Base-by-base conservation (phyloP, 2,329 filamentous ascomycete species). In the Neonectria hederae region DNA sequence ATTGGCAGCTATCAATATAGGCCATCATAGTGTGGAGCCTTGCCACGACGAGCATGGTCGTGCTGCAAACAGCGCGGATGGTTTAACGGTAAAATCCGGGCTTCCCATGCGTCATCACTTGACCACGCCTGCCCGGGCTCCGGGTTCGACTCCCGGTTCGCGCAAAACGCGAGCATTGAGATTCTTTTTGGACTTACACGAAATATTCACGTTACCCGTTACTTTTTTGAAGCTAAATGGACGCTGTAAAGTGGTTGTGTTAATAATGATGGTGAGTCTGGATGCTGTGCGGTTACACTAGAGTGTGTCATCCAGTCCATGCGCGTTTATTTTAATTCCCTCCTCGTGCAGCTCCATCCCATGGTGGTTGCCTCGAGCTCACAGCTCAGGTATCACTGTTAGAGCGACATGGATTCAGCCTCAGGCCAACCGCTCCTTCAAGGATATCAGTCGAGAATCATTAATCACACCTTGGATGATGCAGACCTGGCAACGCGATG, bases 41-140 rank as follows among this genome's bases (percentile, higher is more conserved):
- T 62, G 63, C 64, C 62, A 67, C 46, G 58, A 60, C 30, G 24
- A 63, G 62, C 59, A 65, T 59, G 57, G 62, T 58, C 19, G 43
- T 60, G 54, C 57, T 26, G 63, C 65, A 56, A 58, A 72, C 61
- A 65, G 73, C 76, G 72, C 67, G 65, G 68, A 68, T 79, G 75
- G 77, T 79, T 76, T 78, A 79, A 68, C 62, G 77, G 77, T 79
- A 79, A 77, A 76, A 79, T 79, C 64, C 75, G 69, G 75, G 76
- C 76, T 78, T 79, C 77, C 77, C 76, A 79, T 74, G 38, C 6
- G 8, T 40, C 17, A 40, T 19, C n/a, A 38, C 35, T 5, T 38
- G 14, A 38, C 35, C 0, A 6, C 1, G 14, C 35, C 14, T 42
- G 76, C 75, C 72, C 71, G 75, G 65, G 76, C 74, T 68, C 69